Conservation (phyloP, 305 asterid genomes). For the Withania somnifera region DNA sequence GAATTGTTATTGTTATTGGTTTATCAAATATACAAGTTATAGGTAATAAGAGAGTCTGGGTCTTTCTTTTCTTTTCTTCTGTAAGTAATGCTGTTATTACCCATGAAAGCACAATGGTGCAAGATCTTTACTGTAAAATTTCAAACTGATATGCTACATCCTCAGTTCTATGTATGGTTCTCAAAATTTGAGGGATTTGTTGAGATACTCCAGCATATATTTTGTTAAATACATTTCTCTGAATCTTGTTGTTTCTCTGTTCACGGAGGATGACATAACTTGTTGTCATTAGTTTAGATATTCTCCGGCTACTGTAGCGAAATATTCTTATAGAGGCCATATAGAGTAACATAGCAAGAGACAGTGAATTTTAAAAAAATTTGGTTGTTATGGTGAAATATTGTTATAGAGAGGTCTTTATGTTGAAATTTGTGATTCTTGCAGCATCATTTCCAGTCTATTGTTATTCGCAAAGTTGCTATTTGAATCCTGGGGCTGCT, state of each 20-base stretch:
- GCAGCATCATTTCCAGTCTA: background rate
- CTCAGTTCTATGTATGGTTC: slow-evolving; percentile 25
- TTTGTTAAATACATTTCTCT: background rate
- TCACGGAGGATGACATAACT: background rate
- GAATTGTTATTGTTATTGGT: slow-evolving; percentile 35
- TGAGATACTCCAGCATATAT: background rate
- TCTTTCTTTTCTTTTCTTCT: slow-evolving; percentile 6
- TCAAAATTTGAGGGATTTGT: background rate
- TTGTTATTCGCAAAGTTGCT: background rate
- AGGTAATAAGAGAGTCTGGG: slow-evolving; percentile 38
- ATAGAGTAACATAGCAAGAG: background rate
- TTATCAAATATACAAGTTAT: slow-evolving; percentile 42
- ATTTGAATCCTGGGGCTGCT: background rate
- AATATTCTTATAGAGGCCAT: background rate
- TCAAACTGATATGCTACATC: slow-evolving; percentile 22
- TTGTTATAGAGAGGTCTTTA: background rate
- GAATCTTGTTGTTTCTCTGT: background rate
- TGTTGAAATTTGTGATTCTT: background rate
- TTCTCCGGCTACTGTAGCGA: background rate
- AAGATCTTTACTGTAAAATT: slow-evolving; percentile 46
- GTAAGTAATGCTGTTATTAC: slow-evolving; percentile 25
- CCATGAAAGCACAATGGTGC: slow-evolving; percentile 23
- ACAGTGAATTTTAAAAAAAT: background rate
- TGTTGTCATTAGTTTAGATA: background rate
- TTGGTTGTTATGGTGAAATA: background rate